Evolutionary conservation across 2,329 filamentous ascomycete genomes (phyloP), one percentile per base, ranked within the genome.

Genomic region (Xylariaceae sp.): DNA sequence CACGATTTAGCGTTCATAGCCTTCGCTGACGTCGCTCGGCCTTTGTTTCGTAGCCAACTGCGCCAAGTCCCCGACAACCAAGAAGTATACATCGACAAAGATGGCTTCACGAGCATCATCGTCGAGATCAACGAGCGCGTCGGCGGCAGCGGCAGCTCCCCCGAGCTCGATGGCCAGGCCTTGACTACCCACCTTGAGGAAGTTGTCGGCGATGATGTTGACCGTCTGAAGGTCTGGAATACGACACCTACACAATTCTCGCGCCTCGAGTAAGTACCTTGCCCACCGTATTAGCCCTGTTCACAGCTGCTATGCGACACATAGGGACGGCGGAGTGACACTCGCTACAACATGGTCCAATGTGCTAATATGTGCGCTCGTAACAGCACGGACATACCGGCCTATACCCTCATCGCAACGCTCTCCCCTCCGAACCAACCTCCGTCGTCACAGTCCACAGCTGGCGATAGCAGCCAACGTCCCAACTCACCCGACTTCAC

Each of bases 41-140:
- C 22, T 17, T 3, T 13, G 12, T 36, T 40, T 39, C 28, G 47
- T 56, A 90, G 87, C 73, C 80, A 81, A 49, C 79, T 91, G 61
- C 84, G 88, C 58, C 81, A 90, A 72, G 84, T 92, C 5, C 88
- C 88, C 46, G 87, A 93, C 68, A 89, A 95, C 70, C 92, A 97
- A 75, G 93, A 97, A 76, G 88, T 97, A 61, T 96, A 86, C 74
- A 86, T 97, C 65, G 90, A 95, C 68, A 80, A 82, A 58, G 80
- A 88, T 57, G 91, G 90, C 45, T 92, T 92, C 70, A 90, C 89
- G 3, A 91, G 83, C 72, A 85, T 96, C 68, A 92, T 96, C 62
- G 81, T 97, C 70, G 93, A 97, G 64, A 90, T 97, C 65, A 88
- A 89, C 49, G 87, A 97, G 74, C 87, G 89, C 50, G 86, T 96